Evolutionary conservation across 768 basidiomycete genomes (phyloP), one percentile per base, ranked within the genome.

Genomic region (Pleurotus citrinopileatus): DNA sequence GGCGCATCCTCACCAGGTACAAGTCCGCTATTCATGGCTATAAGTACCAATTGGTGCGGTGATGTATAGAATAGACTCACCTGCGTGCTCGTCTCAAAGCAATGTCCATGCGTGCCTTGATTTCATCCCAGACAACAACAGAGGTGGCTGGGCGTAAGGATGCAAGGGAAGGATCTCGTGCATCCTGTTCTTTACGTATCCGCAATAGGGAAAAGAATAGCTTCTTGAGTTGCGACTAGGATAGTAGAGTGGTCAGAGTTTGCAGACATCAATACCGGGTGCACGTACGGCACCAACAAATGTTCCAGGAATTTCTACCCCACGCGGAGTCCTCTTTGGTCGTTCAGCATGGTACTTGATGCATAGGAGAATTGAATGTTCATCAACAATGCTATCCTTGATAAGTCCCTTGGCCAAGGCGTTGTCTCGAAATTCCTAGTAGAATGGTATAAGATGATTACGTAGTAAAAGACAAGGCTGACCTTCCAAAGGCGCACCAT

Each of bases 221-320:
- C 48, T 68, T 69, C 53, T 68, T 68, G 8, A 70, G 42, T 25
- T 68, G 68, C 2, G 65, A 69, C 67, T 69, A 37, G 55, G 26
- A 19, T 15, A 51, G 28, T 27, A n/a, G 27, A 17, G 23, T 50
- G 36, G 26, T 2, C n/a, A 51, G 23, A 25, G 26, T 7, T 15
- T 43, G 48, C 6, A 26, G 10, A 46, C 6, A 44, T 17, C 43
- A 20, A 10, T 10, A 10, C 25, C 15, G 10, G 4, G 27, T 20
- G 2, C 3, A 63, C 63, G 23, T 53, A 70, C 68, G 5, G 69
- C 68, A 3, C 69, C 66, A 23, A 70, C 50, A 26, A 59, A 60
- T 3, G 66, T 66, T 0, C 62, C 65, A n/a, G 65, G 59, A 17
- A 68, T 65, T 20, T 59, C 57, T 3, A 52, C 20, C 3, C 65